Conservation (phyloP, 192 early-diverging fungal genomes). For the Glomus cerebriforme region DNA sequence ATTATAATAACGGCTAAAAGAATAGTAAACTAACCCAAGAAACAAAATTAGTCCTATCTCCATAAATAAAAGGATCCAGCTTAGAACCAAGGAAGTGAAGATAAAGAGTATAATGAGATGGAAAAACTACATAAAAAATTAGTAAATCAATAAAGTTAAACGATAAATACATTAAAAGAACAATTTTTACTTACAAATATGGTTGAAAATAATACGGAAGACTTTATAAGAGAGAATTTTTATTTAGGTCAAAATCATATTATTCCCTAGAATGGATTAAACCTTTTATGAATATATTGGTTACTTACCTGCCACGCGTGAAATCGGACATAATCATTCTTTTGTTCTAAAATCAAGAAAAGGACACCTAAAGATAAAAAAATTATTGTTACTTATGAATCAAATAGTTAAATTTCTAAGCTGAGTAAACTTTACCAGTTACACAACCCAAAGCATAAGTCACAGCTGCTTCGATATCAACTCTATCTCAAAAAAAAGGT, state of each 20-base stretch:
- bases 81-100: slow-evolving; percentile 34
- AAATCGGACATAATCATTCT: slow-evolving; percentile 75
- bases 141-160: not conserved
- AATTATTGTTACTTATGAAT: not conserved
- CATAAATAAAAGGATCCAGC: slow-evolving; percentile 49
- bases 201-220: not conserved
- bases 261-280: not conserved
- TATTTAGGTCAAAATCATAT: not conserved
- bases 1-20: not conserved
- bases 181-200: not conserved
- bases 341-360: slow-evolving; percentile 72
- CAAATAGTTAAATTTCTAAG: not conserved
- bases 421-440: slow-evolving; percentile 46
- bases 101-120: slow-evolving; percentile 56
- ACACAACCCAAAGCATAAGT: slow-evolving; percentile 65
- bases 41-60: slow-evolving; percentile 43
- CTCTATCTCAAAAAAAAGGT: slow-evolving; percentile 44
- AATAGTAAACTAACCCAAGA: slow-evolving; percentile 44
- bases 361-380: slow-evolving; percentile 52
- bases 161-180: not conserved
- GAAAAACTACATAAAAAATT: slow-evolving; percentile 29
- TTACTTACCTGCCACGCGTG: slow-evolving; percentile 65
- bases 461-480: slow-evolving; percentile 75
- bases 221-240: not conserved
- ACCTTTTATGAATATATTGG: not conserved